Percentiles rank a stretch among this genome's conserved stretches.
phyloP scores from a whole-genome alignment of 768 basidiomycete species.

The Termitomyces sp. region DNA sequence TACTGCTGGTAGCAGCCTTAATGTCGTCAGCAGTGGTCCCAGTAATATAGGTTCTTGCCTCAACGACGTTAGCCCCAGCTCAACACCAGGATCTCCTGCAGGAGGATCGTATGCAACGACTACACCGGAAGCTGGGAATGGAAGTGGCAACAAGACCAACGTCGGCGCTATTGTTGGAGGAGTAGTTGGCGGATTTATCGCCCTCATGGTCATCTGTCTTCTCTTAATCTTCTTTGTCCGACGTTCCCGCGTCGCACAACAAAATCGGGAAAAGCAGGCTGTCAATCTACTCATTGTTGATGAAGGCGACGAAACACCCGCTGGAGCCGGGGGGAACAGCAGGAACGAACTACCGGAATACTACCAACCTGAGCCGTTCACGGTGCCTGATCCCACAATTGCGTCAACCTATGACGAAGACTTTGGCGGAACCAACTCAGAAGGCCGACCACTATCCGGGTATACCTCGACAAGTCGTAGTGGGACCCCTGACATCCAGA shows the following conservation, averaged over 20 bases:
- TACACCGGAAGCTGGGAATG: conserved; percentile 26
- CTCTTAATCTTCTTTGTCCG: conserved; percentile 19
- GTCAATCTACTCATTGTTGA: conserved; percentile 64
- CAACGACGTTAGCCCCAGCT: conserved; percentile 57
- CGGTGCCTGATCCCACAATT: conserved; percentile 57
- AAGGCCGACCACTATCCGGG: conserved; percentile 31
- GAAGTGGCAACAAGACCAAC: conserved; percentile 27
- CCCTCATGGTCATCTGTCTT: conserved; percentile 13
- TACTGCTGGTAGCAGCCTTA: conserved; percentile 56
- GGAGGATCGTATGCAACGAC: conserved; percentile 67
- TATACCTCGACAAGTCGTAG: conserved; percentile 36
- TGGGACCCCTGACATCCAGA: conserved; percentile 38
- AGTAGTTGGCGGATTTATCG: conserved; percentile 19
- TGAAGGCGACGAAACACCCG: conserved; percentile 42
- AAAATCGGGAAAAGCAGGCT: conserved; percentile 46
- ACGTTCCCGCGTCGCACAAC: conserved; percentile 20
- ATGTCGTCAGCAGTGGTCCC: conserved; percentile 48
- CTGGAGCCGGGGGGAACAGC: conserved; percentile 8
- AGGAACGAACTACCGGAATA: conserved; percentile 58
- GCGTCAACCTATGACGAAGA: conserved; percentile 20
- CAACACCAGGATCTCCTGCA: conserved; percentile 71
- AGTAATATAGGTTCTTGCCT: conserved; percentile 51
- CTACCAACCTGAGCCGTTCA: conserved; percentile 72
- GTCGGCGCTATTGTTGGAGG: conserved; percentile 24
- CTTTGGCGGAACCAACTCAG: conserved; percentile 17